A percentile compares a stretch with the other conserved stretches of the same genome.
Evolutionary conservation across 2,329 filamentous ascomycete species (phyloP).

Genomic region (Fonsecaea nubica): DNA sequence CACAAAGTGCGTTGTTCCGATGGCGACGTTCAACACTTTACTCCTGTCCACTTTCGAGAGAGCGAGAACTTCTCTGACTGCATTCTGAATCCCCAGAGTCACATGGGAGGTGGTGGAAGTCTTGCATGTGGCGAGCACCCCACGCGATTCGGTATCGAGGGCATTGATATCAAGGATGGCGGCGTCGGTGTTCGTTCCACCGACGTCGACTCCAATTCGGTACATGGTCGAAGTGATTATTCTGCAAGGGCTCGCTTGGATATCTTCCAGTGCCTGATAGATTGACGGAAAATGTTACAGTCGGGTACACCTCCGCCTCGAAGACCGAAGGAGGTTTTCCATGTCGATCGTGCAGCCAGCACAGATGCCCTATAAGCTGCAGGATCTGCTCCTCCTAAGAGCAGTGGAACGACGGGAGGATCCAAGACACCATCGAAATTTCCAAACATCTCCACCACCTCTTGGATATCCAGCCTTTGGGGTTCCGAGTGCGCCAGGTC

Average conservation of each 20-base stretch:
- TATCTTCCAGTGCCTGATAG: not conserved
- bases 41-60: slow-evolving; percentile 48
- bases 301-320: not conserved
- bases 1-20: slow-evolving; percentile 60
- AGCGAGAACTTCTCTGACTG: slow-evolving; percentile 54
- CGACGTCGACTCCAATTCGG: slow-evolving; percentile 54
- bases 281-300: not conserved
- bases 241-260: slow-evolving; percentile 7
- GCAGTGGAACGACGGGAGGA: not conserved
- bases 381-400: not conserved
- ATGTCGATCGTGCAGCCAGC: slow-evolving; percentile 1
- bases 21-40: slow-evolving; percentile 56
- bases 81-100: slow-evolving; percentile 56
- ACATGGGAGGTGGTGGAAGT: slow-evolving; percentile 59
- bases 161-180: slow-evolving; percentile 55
- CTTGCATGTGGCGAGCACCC: slow-evolving; percentile 58
- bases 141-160: slow-evolving; percentile 46
- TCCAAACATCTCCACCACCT: not conserved
- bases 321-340: not conserved
- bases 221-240: slow-evolving; percentile 41
- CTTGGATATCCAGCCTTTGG: not conserved
- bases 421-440: not conserved
- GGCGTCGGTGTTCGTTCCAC: slow-evolving; percentile 53
- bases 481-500: not conserved
- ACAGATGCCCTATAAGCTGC: not conserved